Base-by-base conservation (phyloP, 371 early-diverging fungal genomes). In the Mucor ambiguus region DNA sequence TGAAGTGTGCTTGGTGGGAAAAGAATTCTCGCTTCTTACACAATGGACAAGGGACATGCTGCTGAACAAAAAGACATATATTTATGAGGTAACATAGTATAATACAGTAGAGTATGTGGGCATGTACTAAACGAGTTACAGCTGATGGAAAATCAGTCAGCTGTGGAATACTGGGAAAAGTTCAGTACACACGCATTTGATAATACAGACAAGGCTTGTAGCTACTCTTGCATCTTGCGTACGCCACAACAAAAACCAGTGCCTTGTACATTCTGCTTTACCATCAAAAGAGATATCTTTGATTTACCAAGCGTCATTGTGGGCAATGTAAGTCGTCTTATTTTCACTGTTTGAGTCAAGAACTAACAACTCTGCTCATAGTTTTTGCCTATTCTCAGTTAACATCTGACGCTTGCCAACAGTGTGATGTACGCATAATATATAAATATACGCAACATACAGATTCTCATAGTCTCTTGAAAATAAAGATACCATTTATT, bases 111-210 rank as follows among this genome's bases (percentile, higher is more conserved):
- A 18, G 9, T n/a, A 35, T 9, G 29, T 14, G 41, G 5, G 59
- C 20, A 28, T 20, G 22, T 41, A 62, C 52, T 77, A 41, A 41
- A 41, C 41, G 5, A 18, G 33, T 77, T 67, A 32, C 72, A 92
- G 92, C 83, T 97, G 67, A 95, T 97, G 96, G 95, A 95, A 69
- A 89, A 88, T 66, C 82, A 88, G 49, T 93, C 94, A 10, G 94
- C 94, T 3, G 96, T 95, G 11, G 91, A 92, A 61, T 97, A 97
- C 72, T 96, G 96, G 96, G 95, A 95, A 75, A 87, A 90, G 70
- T 97, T 95, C 71, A 88, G 93, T 20, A 86, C 84, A 10, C 93
- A 94, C 63, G 93, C 96, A 9, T 95, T 96, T 72, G 94, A 95
- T 70, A 94, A 92, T 78, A 89, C 92, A 26, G 91, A 93, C 64